These are phyloP conservation scores for Beauveria sp. DNA, from an alignment of 2,329 filamentous ascomycete genomes.

Conservation along the genomic window DNA sequence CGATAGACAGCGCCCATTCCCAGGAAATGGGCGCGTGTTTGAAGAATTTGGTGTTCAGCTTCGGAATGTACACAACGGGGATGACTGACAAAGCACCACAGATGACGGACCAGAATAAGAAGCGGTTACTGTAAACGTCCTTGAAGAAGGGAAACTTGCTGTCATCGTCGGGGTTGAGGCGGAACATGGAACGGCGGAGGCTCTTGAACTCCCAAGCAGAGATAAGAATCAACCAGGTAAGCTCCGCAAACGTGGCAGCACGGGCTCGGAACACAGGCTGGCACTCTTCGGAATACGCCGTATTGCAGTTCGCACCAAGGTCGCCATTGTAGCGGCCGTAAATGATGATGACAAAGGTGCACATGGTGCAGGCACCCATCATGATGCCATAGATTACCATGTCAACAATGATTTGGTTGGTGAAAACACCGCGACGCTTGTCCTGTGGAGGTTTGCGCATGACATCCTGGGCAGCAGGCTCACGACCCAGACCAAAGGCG, in stretches of 20 bases:
- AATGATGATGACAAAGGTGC: constrained; percentile 58
- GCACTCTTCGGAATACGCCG: constrained; percentile 47
- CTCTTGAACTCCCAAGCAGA: constrained; percentile 74
- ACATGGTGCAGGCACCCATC: constrained; percentile 63
- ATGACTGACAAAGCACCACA: constrained; percentile 55
- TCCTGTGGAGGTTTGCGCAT: constrained; percentile 74
- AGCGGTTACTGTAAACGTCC: constrained; percentile 62
- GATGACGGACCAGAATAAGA: constrained; percentile 61
- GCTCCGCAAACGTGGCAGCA: constrained; percentile 63
- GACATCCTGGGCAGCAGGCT: constrained; percentile 66
- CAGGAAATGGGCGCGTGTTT: constrained; percentile 64
- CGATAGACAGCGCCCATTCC: constrained; percentile 66
- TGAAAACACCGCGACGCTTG: constrained; percentile 62
- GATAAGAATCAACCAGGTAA: constrained; percentile 67
- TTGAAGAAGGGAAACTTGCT: constrained; percentile 47
- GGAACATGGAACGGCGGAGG: constrained; percentile 64
- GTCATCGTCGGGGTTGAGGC: constrained; percentile 47
- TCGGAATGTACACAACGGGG: constrained; percentile 64
- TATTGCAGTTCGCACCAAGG: constrained; percentile 58
- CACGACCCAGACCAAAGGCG: constrained; percentile 80
- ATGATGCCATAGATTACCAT: constrained; percentile 73
- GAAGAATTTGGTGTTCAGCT: constrained; percentile 62
- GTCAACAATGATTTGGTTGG: constrained; percentile 67
- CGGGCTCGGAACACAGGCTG: constrained; percentile 59
- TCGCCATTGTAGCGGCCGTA: constrained; percentile 47